Conservation (phyloP, 2,329 filamentous ascomycete species). For the Fusarium newnesense region DNA sequence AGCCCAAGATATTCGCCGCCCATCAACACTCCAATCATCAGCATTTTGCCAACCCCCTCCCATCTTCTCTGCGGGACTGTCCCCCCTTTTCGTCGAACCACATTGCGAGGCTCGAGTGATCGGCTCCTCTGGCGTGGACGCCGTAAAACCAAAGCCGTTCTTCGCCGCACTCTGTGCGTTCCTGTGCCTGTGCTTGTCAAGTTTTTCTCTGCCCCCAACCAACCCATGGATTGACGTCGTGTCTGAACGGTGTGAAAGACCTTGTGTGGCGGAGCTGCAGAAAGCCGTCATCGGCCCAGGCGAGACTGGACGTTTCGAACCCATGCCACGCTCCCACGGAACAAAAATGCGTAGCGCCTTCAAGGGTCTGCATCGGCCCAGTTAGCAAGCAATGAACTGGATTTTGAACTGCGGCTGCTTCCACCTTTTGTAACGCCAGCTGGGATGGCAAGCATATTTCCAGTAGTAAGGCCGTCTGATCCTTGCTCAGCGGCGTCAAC, state of each 20-base stretch:
- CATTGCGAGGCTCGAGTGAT: conserved; percentile 26
- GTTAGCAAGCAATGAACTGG: not conserved
- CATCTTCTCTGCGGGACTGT: conserved; percentile 16
- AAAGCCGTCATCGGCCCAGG: conserved; percentile 38
- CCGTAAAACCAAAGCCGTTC: conserved; percentile 18
- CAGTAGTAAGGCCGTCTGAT: conserved; percentile 23
- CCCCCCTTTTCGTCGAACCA: conserved; percentile 27
- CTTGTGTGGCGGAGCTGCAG: conserved; percentile 4
- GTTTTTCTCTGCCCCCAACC: conserved; percentile 7
- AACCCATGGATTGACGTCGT: conserved; percentile 13
- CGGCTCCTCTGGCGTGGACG: conserved; percentile 28
- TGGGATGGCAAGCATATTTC: conserved; percentile 13
- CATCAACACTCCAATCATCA: conserved; percentile 30
- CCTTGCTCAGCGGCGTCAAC: conserved; percentile 17
- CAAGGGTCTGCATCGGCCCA: conserved; percentile 27
- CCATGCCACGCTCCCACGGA: conserved; percentile 20
- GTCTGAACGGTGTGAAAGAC: conserved; percentile 19
- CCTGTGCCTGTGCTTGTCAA: conserved; percentile 4
- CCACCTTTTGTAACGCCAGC: conserved; percentile 4
- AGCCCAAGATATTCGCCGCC: conserved; percentile 20
- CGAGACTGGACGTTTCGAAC: conserved; percentile 4
- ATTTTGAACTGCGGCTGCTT: not conserved
- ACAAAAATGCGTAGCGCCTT: conserved; percentile 24
- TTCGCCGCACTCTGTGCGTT: conserved; percentile 8
- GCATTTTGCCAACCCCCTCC: conserved; percentile 2